Percentiles rank a stretch among this genome's conserved stretches.
These are phyloP conservation scores for Aspergillus spinulosporus DNA, from an alignment of 2,329 filamentous ascomycete genomes.

Conservation along the genomic window DNA sequence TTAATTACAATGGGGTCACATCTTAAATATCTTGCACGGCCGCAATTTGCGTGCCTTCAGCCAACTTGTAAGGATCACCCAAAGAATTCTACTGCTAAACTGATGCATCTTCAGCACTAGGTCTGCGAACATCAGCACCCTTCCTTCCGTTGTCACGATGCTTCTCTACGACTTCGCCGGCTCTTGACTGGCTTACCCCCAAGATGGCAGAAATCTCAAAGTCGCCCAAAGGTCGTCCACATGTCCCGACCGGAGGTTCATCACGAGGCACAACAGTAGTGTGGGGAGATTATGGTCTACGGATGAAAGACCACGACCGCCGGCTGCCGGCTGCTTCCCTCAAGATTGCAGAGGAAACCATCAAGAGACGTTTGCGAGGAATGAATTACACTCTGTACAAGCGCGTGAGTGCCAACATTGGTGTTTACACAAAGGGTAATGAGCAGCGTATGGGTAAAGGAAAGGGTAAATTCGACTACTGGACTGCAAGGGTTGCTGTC, in stretches of 20 bases:
- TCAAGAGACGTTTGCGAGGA: conserved; percentile 82
- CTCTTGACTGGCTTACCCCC: conserved; percentile 77
- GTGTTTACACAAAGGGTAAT: conserved; percentile 93
- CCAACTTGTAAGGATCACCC: conserved; percentile 33
- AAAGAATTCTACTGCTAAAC: neutral
- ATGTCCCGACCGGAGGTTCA: conserved; percentile 87
- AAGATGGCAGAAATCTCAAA: conserved; percentile 79
- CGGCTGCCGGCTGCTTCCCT: conserved; percentile 84
- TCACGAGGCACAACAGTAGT: conserved; percentile 90
- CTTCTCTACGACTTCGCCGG: conserved; percentile 70
- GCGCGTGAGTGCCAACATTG: conserved; percentile 86
- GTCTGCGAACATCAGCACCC: conserved; percentile 25
- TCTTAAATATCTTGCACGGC: conserved; percentile 38
- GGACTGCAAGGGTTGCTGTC: conserved; percentile 85
- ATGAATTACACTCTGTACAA: conserved; percentile 92
- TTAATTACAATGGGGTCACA: conserved; percentile 36
- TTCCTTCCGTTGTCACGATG: conserved; percentile 53
- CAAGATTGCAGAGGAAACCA: conserved; percentile 89
- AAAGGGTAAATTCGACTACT: conserved; percentile 96
- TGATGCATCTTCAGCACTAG: conserved; percentile 20
- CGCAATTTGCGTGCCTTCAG: conserved; percentile 37
- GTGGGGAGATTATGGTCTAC: conserved; percentile 93
- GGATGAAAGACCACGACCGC: conserved; percentile 90
- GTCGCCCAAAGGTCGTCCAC: conserved; percentile 81
- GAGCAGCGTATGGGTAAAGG: conserved; percentile 99